Base-by-base conservation (phyloP, 805 yeast genomes). In the Lipomyces starkeyi region DNA sequence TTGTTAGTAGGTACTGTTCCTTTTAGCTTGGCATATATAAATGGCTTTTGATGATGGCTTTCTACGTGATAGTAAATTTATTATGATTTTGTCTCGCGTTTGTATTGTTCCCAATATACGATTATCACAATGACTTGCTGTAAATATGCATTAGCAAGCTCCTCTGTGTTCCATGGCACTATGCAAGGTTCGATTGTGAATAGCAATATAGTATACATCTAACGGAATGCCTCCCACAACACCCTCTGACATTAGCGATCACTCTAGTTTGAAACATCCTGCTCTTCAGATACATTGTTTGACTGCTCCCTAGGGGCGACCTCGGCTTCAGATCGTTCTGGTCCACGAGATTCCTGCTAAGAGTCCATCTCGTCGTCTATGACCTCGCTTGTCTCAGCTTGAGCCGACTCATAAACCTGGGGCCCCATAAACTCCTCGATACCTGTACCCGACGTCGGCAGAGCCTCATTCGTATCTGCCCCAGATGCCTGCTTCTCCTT, bases 401-500 rank as follows among this genome's bases (percentile, higher is more conserved):
- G 22, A 5, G 11, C 9, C 8, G 49, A n/a, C 22, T n/a, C 49
- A n/a, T 37, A 37, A 37, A 3, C 49, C 20, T 3, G 49, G 3
- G 49, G 22, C 0, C 49, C 49, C 22, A 17, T 7, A 17, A 43
- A 43, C 49, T 43, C 49, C 22, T 17, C 49, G 20, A 43, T 43
- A n/a, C 49, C 22, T 17, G 49, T 43, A n/a, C 14, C 49, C 49
- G 49, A 43, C 49, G 5, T n/a, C 22, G 22, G 49, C 49, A 43
- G 49, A 43, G 49, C 22, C 22, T 43, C 49, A 43, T 17, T 17
- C 49, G 13, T 43, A 43, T 43, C 49, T 1, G 2, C 11, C 6
- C 49, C 49, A 43, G 49, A 17, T 6, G 49, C 20, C 20, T 43
- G 49, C 22, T 37, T 53, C 29, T 56, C 62, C 47, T 55, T 47